Conservation (phyloP, 805 yeast species). For the Candida taoyuanica region DNA sequence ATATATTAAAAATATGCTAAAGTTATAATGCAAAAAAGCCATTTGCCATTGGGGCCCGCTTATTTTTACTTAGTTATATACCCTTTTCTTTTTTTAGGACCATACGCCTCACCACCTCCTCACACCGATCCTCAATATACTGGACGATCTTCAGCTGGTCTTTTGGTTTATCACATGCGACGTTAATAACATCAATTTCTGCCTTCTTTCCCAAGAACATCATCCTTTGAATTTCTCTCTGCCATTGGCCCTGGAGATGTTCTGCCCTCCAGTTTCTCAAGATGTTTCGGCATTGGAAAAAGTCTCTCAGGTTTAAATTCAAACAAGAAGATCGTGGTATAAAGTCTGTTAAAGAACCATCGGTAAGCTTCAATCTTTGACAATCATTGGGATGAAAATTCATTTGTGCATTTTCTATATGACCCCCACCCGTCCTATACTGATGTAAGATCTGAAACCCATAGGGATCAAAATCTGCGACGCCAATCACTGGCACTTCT, state of each 20-base stretch:
- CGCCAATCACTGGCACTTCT: conserved; percentile 35
- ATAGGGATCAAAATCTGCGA: conserved; percentile 64
- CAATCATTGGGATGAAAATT: conserved; percentile 4
- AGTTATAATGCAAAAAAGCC: too few relatives aligned
- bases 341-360: conserved; percentile 20
- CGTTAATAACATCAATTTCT: conserved; percentile 46
- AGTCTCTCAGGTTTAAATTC: conserved; percentile 27
- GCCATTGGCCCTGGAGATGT: conserved; percentile 9
- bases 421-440: conserved; percentile 30
- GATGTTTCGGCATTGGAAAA: conserved; percentile 23
- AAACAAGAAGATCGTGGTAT: conserved; percentile 13
- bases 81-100: too few relatives aligned
- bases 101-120: too few relatives aligned
- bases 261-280: conserved; percentile 13
- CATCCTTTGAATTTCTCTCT: conserved; percentile 53
- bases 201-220: conserved; percentile 51
- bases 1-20: too few relatives aligned
- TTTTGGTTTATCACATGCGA: neutral
- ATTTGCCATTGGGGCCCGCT: too few relatives aligned
- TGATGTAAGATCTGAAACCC: conserved; percentile 55
- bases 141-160: conserved; percentile 2
- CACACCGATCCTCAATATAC: conserved; percentile 9
- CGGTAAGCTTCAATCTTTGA: conserved; percentile 14
- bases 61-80: neutral
- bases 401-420: neutral